phyloP scores from a whole-genome alignment of 257 asterid species.

The Knoxia roxburghii region DNA sequence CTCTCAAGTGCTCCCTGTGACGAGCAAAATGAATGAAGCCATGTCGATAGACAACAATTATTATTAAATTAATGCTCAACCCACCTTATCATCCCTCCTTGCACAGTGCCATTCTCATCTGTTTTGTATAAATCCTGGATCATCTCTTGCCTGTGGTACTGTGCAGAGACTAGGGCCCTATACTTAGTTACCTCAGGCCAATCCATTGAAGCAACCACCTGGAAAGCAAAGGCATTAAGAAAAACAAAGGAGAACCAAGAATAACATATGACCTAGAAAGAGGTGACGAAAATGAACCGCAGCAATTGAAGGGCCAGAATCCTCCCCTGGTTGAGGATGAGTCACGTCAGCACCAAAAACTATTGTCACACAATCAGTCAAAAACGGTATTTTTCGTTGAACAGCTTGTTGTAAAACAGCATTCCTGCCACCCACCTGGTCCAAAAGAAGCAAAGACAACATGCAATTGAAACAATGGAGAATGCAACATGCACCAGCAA shows the following conservation, averaged over 20 bases:
- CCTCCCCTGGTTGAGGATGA: conserved; percentile 86
- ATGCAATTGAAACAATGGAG: neutral
- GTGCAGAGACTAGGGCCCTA: conserved; percentile 75
- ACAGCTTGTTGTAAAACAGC: conserved; percentile 44
- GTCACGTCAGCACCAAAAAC: conserved; percentile 93
- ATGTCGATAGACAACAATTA: neutral
- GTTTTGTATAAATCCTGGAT: conserved; percentile 50
- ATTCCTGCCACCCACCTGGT: conserved; percentile 78
- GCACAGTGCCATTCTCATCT: conserved; percentile 27
- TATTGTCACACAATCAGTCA: conserved; percentile 59
- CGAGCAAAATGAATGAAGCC: neutral
- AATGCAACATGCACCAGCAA: neutral
- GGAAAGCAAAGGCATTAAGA: neutral
- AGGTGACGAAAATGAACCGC: conserved; percentile 43
- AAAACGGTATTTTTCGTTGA: conserved; percentile 18
- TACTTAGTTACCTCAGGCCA: conserved; percentile 83
- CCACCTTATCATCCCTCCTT: conserved; percentile 72
- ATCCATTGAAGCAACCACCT: conserved; percentile 96
- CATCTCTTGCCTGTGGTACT: conserved; percentile 56
- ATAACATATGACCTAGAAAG: neutral
- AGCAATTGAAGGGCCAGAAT: conserved; percentile 76
- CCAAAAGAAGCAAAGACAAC: neutral
- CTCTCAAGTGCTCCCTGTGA: conserved; percentile 54
- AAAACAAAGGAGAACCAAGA: neutral
- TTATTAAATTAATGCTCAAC: neutral